Evolutionary conservation across 2,329 filamentous ascomycete species (phyloP).

Genomic region (Exophiala sp.): DNA sequence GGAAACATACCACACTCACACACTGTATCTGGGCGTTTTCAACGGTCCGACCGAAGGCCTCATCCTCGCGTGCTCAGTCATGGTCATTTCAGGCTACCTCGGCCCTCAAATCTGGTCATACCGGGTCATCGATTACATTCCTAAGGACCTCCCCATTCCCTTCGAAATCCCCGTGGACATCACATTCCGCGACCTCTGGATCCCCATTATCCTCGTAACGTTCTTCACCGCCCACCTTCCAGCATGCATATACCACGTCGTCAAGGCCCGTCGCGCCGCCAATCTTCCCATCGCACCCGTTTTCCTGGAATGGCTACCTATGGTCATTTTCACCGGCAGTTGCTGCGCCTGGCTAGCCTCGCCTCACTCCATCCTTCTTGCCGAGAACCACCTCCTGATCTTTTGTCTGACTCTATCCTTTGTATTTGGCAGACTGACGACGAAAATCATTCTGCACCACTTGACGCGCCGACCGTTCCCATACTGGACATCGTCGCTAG

Average conservation of each 20-base stretch:
- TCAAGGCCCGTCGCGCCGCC: conserved; percentile 67
- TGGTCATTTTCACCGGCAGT: conserved; percentile 72
- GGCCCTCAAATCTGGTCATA: conserved; percentile 84
- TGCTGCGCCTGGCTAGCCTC: conserved; percentile 85
- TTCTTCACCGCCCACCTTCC: conserved; percentile 75
- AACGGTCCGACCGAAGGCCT: conserved; percentile 97
- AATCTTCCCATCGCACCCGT: conserved; percentile 74
- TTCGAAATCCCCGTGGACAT: conserved; percentile 59
- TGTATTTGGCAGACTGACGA: conserved; percentile 96
- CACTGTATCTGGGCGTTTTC: conserved; percentile 90
- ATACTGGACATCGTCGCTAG: conserved; percentile 90
- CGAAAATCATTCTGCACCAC: conserved; percentile 97
- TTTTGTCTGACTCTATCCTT: conserved; percentile 95
- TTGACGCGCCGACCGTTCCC: conserved; percentile 91
- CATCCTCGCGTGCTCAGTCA: conserved; percentile 79
- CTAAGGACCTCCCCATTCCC: conserved; percentile 33
- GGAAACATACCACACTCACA: conserved; percentile 99
- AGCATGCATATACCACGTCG: conserved; percentile 84
- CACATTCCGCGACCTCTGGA: conserved; percentile 85
- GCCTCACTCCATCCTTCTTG: conserved; percentile 76
- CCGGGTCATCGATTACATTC: conserved; percentile 64
- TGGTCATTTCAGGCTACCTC: conserved; percentile 82
- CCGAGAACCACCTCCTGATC: conserved; percentile 81
- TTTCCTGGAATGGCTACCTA: conserved; percentile 91
- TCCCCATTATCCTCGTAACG: conserved; percentile 63